Evolutionary conservation across 202 grass and related monocot species (phyloP).

Genomic region (Setaria viridis): DNA sequence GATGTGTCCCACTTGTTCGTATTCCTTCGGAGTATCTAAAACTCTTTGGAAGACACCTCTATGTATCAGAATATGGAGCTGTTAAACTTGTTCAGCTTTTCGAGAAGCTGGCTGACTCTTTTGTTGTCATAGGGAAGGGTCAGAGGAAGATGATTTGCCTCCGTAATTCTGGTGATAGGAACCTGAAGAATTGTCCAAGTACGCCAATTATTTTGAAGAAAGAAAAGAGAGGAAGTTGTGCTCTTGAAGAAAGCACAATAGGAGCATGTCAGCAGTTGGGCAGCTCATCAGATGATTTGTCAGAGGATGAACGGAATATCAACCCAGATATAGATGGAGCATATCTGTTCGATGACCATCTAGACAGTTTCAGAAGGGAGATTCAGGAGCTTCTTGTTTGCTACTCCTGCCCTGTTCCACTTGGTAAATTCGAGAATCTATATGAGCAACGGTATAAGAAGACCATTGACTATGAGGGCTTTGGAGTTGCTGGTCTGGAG

Average conservation of each 20-base stretch:
- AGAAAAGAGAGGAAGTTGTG: constrained; percentile 55
- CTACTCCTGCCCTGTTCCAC: constrained; percentile 71
- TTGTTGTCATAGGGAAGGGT: constrained; percentile 82
- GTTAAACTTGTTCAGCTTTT: constrained; percentile 79
- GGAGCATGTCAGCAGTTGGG: constrained; percentile 52
- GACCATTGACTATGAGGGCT: constrained; percentile 64
- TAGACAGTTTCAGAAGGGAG: constrained; percentile 71
- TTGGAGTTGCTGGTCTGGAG: constrained; percentile 69
- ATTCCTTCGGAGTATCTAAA: constrained; percentile 91
- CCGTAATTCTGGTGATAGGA: constrained; percentile 66
- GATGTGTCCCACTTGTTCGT: constrained; percentile 80
- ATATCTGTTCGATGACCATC: constrained; percentile 57
- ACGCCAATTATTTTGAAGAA: constrained; percentile 75
- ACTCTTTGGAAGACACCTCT: constrained; percentile 83
- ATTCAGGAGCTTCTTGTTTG: constrained; percentile 92
- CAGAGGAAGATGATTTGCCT: constrained; percentile 83
- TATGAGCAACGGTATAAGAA: constrained; percentile 95
- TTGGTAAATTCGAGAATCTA: constrained; percentile 58
- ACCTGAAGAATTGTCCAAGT: constrained; percentile 63
- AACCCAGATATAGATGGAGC: constrained; percentile 46
- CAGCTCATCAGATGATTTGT: constrained; percentile 73
- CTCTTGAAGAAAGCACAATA: constrained; percentile 45
- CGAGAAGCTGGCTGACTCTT: constrained; percentile 75
- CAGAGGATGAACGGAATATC: constrained; percentile 80
- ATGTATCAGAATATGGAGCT: constrained; percentile 88